A percentile compares a stretch with the other conserved stretches of the same genome.
Conservation (phyloP, 2,329 filamentous ascomycete species). For the Zalaria obscura region DNA sequence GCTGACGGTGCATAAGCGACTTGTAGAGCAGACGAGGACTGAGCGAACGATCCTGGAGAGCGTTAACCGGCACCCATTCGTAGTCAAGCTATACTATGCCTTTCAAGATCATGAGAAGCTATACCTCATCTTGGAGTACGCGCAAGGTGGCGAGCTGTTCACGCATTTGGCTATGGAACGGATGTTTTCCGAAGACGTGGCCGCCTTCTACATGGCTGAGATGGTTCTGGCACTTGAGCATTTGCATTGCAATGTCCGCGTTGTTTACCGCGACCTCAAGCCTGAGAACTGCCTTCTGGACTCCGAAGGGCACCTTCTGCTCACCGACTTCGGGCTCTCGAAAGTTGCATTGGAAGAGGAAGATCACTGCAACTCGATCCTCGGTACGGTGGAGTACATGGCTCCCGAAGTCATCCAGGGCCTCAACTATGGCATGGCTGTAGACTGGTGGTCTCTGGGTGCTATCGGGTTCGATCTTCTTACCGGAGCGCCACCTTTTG, state of each 20-base stretch:
- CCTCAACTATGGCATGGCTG: slow-evolving; percentile 79
- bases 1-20: slow-evolving; percentile 84
- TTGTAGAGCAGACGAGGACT: slow-evolving; percentile 94
- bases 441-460: slow-evolving; percentile 98
- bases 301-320: slow-evolving; percentile 74
- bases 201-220: slow-evolving; percentile 97
- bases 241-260: slow-evolving; percentile 79
- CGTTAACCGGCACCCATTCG: slow-evolving; percentile 91
- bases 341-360: slow-evolving; percentile 74
- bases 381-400: slow-evolving; percentile 98
- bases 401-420: slow-evolving; percentile 86
- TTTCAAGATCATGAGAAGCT: slow-evolving; percentile 98
- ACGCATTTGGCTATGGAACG: slow-evolving; percentile 86
- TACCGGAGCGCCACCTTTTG: slow-evolving; percentile 84
- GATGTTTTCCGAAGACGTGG: slow-evolving; percentile 83
- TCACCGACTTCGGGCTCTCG: slow-evolving; percentile 93
- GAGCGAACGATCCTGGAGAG: slow-evolving; percentile 90
- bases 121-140: slow-evolving; percentile 94
- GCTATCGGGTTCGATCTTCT: slow-evolving; percentile 85
- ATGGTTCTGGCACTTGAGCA: slow-evolving; percentile 91
- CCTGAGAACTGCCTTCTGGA: slow-evolving; percentile 95
- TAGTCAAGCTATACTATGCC: slow-evolving; percentile 95
- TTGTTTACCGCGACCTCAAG: slow-evolving; percentile 94
- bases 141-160: slow-evolving; percentile 91
- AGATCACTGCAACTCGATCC: slow-evolving; percentile 68